Evolutionary conservation across 225 moss, liverwort and hornwort species (phyloP).

Genomic region (Takakia lepidozioides): DNA sequence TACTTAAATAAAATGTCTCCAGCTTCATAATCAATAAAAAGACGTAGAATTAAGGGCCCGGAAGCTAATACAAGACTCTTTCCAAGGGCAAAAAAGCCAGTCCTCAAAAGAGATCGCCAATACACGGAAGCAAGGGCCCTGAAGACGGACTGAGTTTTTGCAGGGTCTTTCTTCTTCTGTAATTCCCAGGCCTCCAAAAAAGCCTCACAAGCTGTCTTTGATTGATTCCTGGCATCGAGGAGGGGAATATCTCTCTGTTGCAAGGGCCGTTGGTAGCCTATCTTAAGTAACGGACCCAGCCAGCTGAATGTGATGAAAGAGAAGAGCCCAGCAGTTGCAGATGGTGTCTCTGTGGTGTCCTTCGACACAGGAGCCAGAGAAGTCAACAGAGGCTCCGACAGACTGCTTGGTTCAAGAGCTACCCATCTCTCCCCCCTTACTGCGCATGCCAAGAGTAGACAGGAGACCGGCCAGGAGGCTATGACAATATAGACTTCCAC

Average conservation of each 20-base stretch:
- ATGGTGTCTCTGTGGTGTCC: constrained; percentile 14
- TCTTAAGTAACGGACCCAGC: constrained; percentile 30
- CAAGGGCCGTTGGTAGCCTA: constrained; percentile 31
- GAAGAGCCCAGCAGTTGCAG: constrained; percentile 12
- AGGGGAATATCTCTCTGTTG: constrained; percentile 29
- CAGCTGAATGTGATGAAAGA: constrained; percentile 23
- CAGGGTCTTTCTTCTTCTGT: constrained; percentile 20
- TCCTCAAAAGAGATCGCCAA: constrained; percentile 30
- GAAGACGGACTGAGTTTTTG: constrained; percentile 16
- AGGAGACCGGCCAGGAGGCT: constrained; percentile 43
- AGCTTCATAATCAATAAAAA: constrained; percentile 23
- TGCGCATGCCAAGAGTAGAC: constrained; percentile 38
- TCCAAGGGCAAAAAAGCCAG: constrained; percentile 25
- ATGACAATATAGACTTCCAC: constrained; percentile 20
- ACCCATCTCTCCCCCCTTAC: constrained; percentile 36
- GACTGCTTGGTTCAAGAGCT: constrained; percentile 1
- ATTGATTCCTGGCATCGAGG: constrained; percentile 12
- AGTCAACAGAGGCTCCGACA: constrained; percentile 19
- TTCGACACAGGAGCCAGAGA: background rate
- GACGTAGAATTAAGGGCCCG: constrained; percentile 29
- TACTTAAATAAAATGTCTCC: constrained; percentile 23
- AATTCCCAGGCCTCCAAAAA: constrained; percentile 26
- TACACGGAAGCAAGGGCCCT: constrained; percentile 29
- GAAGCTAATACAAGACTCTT: constrained; percentile 17
- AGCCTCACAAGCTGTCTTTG: constrained; percentile 16